phyloP scores from a whole-genome alignment of 2,329 filamentous ascomycete species.

The Sarocladiaceae sp. region DNA sequence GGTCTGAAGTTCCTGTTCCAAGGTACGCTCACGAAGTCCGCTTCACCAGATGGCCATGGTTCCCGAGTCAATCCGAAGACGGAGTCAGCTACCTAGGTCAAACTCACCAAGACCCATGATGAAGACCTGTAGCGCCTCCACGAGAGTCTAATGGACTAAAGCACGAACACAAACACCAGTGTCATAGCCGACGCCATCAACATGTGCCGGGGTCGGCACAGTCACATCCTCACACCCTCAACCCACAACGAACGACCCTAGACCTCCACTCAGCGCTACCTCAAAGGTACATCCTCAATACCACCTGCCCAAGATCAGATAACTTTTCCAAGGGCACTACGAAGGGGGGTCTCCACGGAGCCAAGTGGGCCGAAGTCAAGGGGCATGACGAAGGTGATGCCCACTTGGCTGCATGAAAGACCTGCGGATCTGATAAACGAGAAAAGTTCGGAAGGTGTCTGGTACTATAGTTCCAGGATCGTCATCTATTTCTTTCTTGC shows the following conservation, averaged over 20 bases:
- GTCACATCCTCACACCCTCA: neutral
- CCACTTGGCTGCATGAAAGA: neutral
- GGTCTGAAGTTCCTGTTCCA: too few species aligned
- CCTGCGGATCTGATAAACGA: slow-evolving; percentile 9
- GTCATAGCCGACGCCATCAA: neutral
- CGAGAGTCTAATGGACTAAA: neutral
- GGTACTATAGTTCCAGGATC: slow-evolving; percentile 6
- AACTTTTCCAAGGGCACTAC: neutral
- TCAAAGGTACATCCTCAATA: neutral
- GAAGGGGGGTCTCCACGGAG: neutral
- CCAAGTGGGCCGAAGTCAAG: slow-evolving; percentile 2
- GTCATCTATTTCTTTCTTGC: neutral
- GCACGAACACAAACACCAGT: neutral
- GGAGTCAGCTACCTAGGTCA: neutral
- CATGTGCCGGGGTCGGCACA: neutral
- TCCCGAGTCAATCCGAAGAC: neutral
- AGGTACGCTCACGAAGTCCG: neutral
- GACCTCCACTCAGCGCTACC: neutral
- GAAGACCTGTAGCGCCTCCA: neutral
- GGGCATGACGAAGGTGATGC: slow-evolving; percentile 1
- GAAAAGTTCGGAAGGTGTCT: neutral
- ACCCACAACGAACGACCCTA: neutral
- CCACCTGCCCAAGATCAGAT: slow-evolving; percentile 10
- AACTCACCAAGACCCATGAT: too few species aligned
- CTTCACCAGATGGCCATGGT: neutral